A percentile compares a stretch with the other conserved stretches of the same genome.
phyloP scores from a whole-genome alignment of 495 filamentous ascomycete species.

The Penicillium lividum region DNA sequence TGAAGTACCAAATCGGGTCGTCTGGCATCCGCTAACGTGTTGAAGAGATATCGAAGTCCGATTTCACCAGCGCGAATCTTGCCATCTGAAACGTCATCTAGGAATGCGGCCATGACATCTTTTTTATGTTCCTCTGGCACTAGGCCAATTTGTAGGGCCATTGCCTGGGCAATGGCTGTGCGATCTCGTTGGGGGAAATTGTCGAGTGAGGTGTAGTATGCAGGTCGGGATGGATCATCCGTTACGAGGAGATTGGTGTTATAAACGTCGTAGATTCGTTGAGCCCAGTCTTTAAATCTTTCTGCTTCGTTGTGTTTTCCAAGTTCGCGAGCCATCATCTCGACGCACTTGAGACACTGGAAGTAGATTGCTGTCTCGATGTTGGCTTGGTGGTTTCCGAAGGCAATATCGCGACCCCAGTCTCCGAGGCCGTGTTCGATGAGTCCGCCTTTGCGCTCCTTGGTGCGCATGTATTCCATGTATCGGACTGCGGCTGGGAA shows the following conservation, averaged over 20 bases:
- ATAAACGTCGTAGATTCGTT: constrained; percentile 24
- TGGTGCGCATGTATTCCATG: constrained; percentile 33
- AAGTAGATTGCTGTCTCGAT: constrained; percentile 36
- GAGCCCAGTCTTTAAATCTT: constrained; percentile 22
- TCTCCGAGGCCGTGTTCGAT: constrained; percentile 34
- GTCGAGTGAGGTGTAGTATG: constrained; percentile 31
- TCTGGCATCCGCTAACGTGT: constrained; percentile 27
- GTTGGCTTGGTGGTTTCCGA: constrained; percentile 34
- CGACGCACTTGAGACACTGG: constrained; percentile 28
- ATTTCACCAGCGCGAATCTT: constrained; percentile 31
- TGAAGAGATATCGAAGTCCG: constrained; percentile 29
- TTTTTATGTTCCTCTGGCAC: constrained; percentile 20
- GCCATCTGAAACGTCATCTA: constrained; percentile 23
- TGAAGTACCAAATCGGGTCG: constrained; percentile 29
- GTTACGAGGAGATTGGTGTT: constrained; percentile 29
- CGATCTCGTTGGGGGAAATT: constrained; percentile 24
- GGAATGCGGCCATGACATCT: constrained; percentile 28
- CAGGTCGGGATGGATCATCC: constrained; percentile 17
- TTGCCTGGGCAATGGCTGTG: constrained; percentile 26
- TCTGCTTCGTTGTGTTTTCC: constrained; percentile 20
- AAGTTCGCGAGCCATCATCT: constrained; percentile 30
- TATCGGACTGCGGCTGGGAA: constrained; percentile 28
- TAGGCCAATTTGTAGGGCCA: constrained; percentile 30
- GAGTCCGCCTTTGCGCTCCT: constrained; percentile 28
- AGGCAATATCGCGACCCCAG: constrained; percentile 33